Percentiles rank a stretch among this genome's conserved stretches.
phyloP scores from a whole-genome alignment of 139 green algal species.

The Picochlorum sp. region DNA sequence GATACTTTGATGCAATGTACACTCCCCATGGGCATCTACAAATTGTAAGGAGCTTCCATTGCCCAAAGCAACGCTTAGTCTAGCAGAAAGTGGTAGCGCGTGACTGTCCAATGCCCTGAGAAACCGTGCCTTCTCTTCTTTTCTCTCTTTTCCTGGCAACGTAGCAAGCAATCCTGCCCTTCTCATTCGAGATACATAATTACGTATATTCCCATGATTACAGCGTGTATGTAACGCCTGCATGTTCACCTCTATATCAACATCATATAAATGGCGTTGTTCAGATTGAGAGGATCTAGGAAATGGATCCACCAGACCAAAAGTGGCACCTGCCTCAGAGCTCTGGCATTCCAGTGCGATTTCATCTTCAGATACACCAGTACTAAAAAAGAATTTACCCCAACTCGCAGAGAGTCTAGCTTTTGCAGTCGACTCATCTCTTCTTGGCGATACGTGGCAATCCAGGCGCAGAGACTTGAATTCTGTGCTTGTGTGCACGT shows the following conservation, averaged over 20 bases:
- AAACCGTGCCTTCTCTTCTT: too few relatives aligned
- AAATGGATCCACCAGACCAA: too few relatives aligned
- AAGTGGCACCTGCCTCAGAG: neutral
- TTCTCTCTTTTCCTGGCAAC: neutral
- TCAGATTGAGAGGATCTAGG: too few relatives aligned
- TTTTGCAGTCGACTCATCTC: too few relatives aligned
- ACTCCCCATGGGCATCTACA: neutral
- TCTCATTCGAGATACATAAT: neutral
- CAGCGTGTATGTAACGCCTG: neutral
- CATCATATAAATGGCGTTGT: too few relatives aligned
- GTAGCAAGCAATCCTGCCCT: too few relatives aligned
- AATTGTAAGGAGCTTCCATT: conserved; percentile 21
- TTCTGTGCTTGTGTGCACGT: too few relatives aligned
- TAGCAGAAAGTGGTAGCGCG: neutral
- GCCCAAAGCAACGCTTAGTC: conserved; percentile 5
- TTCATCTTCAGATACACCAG: neutral
- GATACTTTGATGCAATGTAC: conserved; percentile 12
- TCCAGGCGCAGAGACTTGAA: too few relatives aligned
- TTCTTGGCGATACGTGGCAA: too few relatives aligned
- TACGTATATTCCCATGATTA: neutral
- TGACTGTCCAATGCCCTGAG: too few relatives aligned
- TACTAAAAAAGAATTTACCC: neutral
- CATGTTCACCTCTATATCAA: neutral
- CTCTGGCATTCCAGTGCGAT: neutral
- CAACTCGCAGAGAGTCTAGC: neutral